Conservation (phyloP, 2,329 filamentous ascomycete genomes). For the Trichoderma lentiforme region DNA sequence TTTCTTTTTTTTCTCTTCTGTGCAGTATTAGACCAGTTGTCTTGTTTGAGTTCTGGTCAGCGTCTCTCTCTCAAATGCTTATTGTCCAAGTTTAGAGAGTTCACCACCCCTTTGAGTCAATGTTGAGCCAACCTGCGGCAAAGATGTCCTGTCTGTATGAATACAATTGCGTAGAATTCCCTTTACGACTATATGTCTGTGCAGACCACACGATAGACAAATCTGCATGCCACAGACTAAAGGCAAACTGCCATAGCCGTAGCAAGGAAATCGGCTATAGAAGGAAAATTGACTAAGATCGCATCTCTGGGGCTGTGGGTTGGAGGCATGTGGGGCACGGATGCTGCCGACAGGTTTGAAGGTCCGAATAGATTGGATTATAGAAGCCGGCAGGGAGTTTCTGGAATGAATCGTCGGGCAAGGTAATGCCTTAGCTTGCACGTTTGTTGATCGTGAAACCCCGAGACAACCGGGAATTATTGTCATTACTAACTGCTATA, state of each 20-base stretch:
- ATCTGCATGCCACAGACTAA: not conserved
- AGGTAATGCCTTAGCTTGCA: not conserved
- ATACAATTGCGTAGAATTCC: no score
- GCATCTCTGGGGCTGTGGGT: not conserved
- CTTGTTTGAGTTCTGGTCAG: not conserved
- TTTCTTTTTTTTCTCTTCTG: not conserved
- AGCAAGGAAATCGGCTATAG: not conserved
- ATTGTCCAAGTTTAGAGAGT: not conserved
- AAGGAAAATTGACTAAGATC: not conserved
- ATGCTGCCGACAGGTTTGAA: not conserved
- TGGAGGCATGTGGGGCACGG: not conserved
- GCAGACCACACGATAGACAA: not conserved
- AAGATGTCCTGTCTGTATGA: not conserved
- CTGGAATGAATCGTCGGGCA: not conserved
- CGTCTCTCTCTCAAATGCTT: not conserved
- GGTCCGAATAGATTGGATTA: not conserved
- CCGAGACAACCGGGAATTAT: not conserved
- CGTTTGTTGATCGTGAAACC: not conserved
- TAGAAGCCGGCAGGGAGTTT: not conserved
- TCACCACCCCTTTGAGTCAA: not conserved
- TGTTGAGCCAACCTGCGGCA: not conserved
- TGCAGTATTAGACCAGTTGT: accelerated
- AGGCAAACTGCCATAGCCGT: not conserved
- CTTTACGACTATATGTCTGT: not conserved
- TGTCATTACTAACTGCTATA: not conserved